Evolutionary conservation across 306 rosid genomes (phyloP).

Genomic region (Trifolium repens): DNA sequence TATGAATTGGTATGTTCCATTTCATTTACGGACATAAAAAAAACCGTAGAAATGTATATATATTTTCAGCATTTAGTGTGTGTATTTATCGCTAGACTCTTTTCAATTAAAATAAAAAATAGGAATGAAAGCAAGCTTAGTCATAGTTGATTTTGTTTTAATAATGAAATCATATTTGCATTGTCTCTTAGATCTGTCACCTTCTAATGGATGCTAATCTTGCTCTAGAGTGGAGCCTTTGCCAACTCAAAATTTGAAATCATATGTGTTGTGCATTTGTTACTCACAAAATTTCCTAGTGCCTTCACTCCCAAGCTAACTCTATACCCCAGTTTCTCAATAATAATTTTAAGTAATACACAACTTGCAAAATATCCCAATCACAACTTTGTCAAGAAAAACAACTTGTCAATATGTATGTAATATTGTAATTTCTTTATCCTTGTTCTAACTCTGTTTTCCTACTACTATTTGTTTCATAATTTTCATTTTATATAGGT

Average conservation of each 20-base stretch:
- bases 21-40: no score
- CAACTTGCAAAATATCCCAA: neutral
- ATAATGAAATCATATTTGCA: neutral
- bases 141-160: neutral
- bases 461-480: neutral
- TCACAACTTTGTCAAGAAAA: neutral
- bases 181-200: neutral
- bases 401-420: neutral
- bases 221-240: neutral
- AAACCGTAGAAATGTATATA: no score
- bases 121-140: no score
- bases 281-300: neutral
- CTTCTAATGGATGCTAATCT: neutral
- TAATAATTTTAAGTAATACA: no score
- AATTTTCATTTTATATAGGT: no score
- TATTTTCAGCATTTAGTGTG: no score
- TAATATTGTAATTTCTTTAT: neutral
- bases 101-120: no score
- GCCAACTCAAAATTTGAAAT: neutral
- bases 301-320: no score
- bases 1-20: no score
- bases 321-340: no score
- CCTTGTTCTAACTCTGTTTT: neutral
- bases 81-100: no score
- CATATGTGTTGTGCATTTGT: neutral